These are phyloP conservation scores for Backusella mclennaniae DNA, from an alignment of 192 early-diverging fungal species.

Conservation along the genomic window DNA sequence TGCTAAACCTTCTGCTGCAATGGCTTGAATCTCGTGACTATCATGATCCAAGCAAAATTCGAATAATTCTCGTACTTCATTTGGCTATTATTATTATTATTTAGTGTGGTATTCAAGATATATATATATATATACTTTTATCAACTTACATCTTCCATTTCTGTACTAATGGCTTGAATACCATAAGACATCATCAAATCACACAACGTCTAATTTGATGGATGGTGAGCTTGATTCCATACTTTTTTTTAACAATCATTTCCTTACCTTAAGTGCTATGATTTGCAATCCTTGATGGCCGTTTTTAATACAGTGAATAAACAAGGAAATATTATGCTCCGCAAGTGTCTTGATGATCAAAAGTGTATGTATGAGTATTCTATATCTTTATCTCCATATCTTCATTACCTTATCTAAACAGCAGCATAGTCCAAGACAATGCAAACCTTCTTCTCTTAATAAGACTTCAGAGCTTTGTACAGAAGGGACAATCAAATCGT, in stretches of 20 bases:
- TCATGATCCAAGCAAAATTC: slow-evolving; percentile 54
- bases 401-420: slow-evolving; percentile 62
- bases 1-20: slow-evolving; percentile 74
- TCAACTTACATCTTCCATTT: slow-evolving; percentile 26
- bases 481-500: slow-evolving; percentile 70
- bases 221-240: too few species aligned
- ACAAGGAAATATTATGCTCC: slow-evolving; percentile 67
- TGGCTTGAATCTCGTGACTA: slow-evolving; percentile 60
- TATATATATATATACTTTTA: not conserved
- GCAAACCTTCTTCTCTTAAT: slow-evolving; percentile 74
- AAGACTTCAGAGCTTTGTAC: slow-evolving; percentile 64
- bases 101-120: not conserved
- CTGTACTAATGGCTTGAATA: slow-evolving; percentile 25
- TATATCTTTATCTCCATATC: not conserved
- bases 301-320: slow-evolving; percentile 64
- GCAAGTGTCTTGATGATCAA: slow-evolving; percentile 51
- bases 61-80: slow-evolving; percentile 49
- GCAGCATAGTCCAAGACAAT: slow-evolving; percentile 82
- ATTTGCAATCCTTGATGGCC: slow-evolving; percentile 57
- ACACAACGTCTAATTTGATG: slow-evolving; percentile 50
- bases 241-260: not conserved
- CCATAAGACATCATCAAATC: slow-evolving; percentile 63
- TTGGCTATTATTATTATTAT: slow-evolving; percentile 13
- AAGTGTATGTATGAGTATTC: not conserved
- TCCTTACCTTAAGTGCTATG: slow-evolving; percentile 66